Percentiles rank a stretch among this genome's conserved stretches.
Evolutionary conservation across 129 eudicot genomes (phyloP).

Genomic region (Artemisia tridentata): DNA sequence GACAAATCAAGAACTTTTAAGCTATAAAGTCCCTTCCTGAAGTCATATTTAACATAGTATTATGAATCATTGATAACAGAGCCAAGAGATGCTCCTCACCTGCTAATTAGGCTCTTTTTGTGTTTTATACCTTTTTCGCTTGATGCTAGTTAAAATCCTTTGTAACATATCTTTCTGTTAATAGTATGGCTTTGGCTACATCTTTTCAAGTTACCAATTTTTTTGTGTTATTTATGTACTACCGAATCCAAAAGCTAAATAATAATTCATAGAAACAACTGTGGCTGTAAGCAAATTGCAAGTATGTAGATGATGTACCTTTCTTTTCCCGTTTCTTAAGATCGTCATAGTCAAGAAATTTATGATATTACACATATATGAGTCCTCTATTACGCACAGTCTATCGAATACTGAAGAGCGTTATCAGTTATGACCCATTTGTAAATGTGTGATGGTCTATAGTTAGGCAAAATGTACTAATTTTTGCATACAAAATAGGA

Average conservation of each 20-base stretch:
- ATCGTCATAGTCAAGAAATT: neutral
- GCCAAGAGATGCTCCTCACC: no score
- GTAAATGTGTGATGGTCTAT: neutral
- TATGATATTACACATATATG: neutral
- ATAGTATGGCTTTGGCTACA: no score
- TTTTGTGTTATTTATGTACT: neutral
- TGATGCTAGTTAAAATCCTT: neutral
- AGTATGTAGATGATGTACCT: neutral
- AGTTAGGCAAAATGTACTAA: neutral
- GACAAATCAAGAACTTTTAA: no score
- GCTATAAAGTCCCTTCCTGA: no score
- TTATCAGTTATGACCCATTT: neutral
- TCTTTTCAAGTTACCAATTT: neutral
- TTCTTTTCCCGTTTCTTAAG: neutral
- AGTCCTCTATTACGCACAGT: neutral
- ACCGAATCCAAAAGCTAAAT: neutral
- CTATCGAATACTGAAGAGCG: neutral
- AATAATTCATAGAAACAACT: neutral
- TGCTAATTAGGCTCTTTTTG: neutral
- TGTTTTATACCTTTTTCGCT: neutral
- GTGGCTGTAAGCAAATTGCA: neutral
- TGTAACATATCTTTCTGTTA: no score
- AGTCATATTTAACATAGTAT: no score
- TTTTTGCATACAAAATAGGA: no score
- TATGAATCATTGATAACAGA: no score